A percentile compares a stretch with the other conserved stretches of the same genome.
phyloP scores from a whole-genome alignment of 2,329 filamentous ascomycete species.

The Diaporthe humulicola region DNA sequence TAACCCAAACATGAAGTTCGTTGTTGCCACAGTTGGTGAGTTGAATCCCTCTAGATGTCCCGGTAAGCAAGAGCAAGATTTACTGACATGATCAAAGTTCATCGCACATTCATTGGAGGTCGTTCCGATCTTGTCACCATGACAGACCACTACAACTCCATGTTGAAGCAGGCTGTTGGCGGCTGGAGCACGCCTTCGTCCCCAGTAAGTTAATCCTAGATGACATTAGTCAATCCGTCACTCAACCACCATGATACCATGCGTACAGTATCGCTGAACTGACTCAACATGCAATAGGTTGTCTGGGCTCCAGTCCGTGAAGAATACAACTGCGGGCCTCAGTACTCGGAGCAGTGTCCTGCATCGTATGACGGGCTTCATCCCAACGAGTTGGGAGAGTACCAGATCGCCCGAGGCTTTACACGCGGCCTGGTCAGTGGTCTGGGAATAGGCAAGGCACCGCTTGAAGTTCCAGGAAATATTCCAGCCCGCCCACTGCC shows the following conservation, averaged over 20 bases:
- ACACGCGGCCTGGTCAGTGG: constrained; percentile 44
- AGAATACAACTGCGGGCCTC: constrained; percentile 45
- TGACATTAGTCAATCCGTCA: background rate
- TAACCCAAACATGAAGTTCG: constrained; percentile 45
- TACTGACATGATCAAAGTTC: background rate
- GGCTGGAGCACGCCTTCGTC: constrained; percentile 46
- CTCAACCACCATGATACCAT: background rate
- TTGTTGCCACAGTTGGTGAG: constrained; percentile 48
- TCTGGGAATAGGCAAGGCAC: background rate
- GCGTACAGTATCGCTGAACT: constrained; percentile 45
- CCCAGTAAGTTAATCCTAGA: constrained; percentile 42
- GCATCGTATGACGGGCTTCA: constrained; percentile 57
- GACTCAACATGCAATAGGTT: background rate
- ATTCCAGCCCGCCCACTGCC: background rate
- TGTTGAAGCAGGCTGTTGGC: constrained; percentile 43
- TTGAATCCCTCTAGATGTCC: constrained; percentile 34
- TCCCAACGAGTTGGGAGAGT: constrained; percentile 55
- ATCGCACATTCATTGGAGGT: constrained; percentile 6
- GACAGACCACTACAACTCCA: constrained; percentile 45
- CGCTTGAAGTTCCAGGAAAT: background rate
- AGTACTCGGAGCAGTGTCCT: constrained; percentile 40
- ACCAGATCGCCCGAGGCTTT: constrained; percentile 56
- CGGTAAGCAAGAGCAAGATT: background rate
- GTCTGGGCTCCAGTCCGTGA: constrained; percentile 43
- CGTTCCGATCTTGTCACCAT: constrained; percentile 37